Conservation (phyloP, 1,284 basidiomycete species). For the Rhizoctonia solani region DNA sequence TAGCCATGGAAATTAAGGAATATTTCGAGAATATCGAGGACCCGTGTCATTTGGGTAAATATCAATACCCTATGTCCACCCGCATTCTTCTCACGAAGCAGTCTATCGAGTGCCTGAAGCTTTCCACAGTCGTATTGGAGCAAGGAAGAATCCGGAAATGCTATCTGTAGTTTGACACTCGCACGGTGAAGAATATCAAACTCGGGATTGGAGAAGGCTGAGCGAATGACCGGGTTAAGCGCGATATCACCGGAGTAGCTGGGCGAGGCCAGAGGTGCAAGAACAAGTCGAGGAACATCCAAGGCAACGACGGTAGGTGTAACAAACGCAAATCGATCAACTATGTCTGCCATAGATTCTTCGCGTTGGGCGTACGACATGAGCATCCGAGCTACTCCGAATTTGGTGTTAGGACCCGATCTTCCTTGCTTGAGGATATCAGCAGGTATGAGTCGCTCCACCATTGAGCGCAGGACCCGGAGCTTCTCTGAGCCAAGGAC, state of each 20-base stretch:
- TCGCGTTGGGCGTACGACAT: slow-evolving; percentile 69
- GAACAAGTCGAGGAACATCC: slow-evolving; percentile 65
- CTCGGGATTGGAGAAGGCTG: slow-evolving; percentile 41
- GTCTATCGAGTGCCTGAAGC: slow-evolving; percentile 77
- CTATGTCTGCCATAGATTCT: slow-evolving; percentile 56
- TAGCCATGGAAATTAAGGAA: slow-evolving; percentile 94
- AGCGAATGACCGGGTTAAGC: not conserved
- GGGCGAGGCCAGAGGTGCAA: slow-evolving; percentile 42
- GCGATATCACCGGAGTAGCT: not conserved
- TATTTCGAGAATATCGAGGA: slow-evolving; percentile 92
- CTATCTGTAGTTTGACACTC: slow-evolving; percentile 86
- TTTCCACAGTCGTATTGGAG: slow-evolving; percentile 98
- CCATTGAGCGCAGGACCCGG: slow-evolving; percentile 50
- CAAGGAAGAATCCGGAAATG: slow-evolving; percentile 88
- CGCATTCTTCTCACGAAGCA: slow-evolving; percentile 83
- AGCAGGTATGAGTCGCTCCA: slow-evolving; percentile 61
- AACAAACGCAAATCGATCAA: slow-evolving; percentile 82
- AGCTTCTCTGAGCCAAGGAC: slow-evolving; percentile 70
- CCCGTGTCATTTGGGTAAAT: slow-evolving; percentile 96
- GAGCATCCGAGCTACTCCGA: slow-evolving; percentile 54
- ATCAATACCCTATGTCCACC: slow-evolving; percentile 90
- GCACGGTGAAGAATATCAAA: slow-evolving; percentile 76
- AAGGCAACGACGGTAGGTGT: slow-evolving; percentile 80
- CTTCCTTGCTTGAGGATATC: slow-evolving; percentile 50
- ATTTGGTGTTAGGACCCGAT: slow-evolving; percentile 46